Conservation (phyloP, 768 basidiomycete species). For the Neoboletus magnificus region DNA sequence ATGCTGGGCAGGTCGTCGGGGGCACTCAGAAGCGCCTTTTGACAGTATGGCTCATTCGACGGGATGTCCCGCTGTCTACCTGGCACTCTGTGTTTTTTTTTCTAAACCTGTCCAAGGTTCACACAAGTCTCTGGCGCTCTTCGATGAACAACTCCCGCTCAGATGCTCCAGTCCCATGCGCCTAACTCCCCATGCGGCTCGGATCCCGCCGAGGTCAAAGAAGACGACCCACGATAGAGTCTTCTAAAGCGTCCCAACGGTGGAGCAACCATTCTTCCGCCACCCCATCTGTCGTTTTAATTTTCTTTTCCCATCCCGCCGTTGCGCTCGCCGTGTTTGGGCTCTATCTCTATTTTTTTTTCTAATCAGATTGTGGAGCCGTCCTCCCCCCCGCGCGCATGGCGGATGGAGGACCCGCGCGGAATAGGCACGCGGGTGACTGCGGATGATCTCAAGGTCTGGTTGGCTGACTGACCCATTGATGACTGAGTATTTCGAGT, state of each 20-base stretch:
- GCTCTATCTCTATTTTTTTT: not conserved
- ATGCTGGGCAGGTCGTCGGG: not conserved
- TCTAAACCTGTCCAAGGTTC: not conserved
- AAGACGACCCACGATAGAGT: not conserved
- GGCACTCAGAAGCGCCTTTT: not conserved
- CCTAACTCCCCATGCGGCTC: not conserved
- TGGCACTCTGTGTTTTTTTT: not conserved
- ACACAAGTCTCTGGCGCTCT: not conserved
- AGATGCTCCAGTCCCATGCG: not conserved
- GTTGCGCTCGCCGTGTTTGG: not conserved
- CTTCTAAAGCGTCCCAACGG: not conserved
- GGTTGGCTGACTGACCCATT: not conserved
- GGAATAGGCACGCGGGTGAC: not conserved
- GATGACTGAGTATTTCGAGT: not conserved
- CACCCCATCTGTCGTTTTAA: not conserved
- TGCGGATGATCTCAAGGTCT: not conserved
- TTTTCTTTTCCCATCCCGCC: not conserved
- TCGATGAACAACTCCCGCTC: not conserved
- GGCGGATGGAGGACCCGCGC: not conserved
- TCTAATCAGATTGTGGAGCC: not conserved
- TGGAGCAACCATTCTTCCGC: not conserved
- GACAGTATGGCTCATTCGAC: not conserved
- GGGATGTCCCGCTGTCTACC: slow-evolving; percentile 10
- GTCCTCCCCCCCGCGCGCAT: not conserved
- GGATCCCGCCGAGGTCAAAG: not conserved